Base-by-base conservation (phyloP, 805 yeast species). In the Komagataella kurtzmanii region DNA sequence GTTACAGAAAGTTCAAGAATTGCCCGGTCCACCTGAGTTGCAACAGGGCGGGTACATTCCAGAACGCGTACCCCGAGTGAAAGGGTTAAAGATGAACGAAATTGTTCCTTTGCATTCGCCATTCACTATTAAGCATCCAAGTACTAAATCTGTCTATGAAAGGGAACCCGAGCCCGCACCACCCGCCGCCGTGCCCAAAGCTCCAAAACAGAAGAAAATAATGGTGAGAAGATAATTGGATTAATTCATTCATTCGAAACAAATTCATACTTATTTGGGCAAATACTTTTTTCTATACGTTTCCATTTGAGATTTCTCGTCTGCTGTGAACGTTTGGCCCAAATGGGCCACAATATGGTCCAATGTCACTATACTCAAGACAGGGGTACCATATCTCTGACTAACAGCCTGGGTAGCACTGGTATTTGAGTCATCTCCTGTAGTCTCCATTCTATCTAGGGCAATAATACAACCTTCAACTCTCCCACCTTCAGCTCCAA, bases 401-500 rank as follows among this genome's bases (percentile, higher is more conserved):
- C 86, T 71, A 24, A 91, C 93, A 19, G 81, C 81, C 64, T 83
- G 84, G 4, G 96, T 87, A 49, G 98, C 95, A 58, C 93, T 83
- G 58, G 73, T 66, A 46, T 74, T 74, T 45, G 81, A 73, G 58
- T 80, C 84, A 10, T 30, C 40, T 36, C 73, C 77, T 44, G 86
- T 83, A 49, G 93, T 82, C 71, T 93, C 99, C 73, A 90, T 95
- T 74, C 99, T 83, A 67, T 93, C 99, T 58, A 93, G 77, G 6
- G 97, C 96, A 62, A 93, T 87, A 54, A 89, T 83, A 53, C 88
- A 79, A 7, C 95, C 98, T 48, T 81, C 86, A 19, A 88, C 84
- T 12, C 69, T 61, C 49, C 97, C 99, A 43, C 77, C 71, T 57
- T 81, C 91, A 23, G 61, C 68, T 23, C 69, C 68, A 59, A 93